These are phyloP conservation scores for Strobilomyces confusus DNA, from an alignment of 768 basidiomycete species.

Conservation along the genomic window DNA sequence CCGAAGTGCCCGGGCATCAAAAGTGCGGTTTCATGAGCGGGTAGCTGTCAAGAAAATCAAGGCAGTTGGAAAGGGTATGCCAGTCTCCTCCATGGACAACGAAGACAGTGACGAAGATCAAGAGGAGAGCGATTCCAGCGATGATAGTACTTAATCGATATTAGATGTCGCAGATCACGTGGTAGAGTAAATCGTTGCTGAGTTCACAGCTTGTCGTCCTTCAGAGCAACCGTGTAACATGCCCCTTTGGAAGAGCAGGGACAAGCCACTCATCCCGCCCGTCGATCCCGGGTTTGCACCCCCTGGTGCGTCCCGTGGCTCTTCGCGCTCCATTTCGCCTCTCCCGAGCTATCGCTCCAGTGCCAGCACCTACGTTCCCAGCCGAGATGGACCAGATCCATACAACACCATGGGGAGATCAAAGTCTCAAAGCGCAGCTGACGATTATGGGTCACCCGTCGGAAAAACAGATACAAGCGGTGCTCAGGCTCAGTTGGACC, in stretches of 20 bases:
- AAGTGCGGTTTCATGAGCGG: conserved; percentile 77
- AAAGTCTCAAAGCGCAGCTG: conserved; percentile 22
- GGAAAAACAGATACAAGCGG: conserved; percentile 12
- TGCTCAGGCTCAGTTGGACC: conserved; percentile 48
- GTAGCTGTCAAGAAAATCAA: conserved; percentile 82
- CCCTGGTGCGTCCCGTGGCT: conserved; percentile 24
- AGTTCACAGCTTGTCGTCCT: not conserved
- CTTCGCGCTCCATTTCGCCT: conserved; percentile 35
- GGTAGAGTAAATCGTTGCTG: not conserved
- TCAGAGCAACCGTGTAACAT: conserved; percentile 6
- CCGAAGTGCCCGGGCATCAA: conserved; percentile 26
- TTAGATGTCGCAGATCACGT: conserved; percentile 13
- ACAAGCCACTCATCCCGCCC: conserved; percentile 66
- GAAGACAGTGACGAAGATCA: conserved; percentile 33
- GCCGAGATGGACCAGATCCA: conserved; percentile 58
- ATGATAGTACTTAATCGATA: conserved; percentile 22
- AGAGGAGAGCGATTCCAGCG: conserved; percentile 34
- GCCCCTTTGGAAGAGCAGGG: conserved; percentile 58
- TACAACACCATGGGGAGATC: conserved; percentile 36
- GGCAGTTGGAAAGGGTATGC: conserved; percentile 61
- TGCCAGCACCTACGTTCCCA: conserved; percentile 62
- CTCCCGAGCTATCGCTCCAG: conserved; percentile 46
- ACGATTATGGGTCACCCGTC: conserved; percentile 22
- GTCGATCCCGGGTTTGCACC: conserved; percentile 37
- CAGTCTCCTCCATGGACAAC: conserved; percentile 40